Evolutionary conservation across 805 yeast species (phyloP).

Genomic region (Ogataea zsoltii): DNA sequence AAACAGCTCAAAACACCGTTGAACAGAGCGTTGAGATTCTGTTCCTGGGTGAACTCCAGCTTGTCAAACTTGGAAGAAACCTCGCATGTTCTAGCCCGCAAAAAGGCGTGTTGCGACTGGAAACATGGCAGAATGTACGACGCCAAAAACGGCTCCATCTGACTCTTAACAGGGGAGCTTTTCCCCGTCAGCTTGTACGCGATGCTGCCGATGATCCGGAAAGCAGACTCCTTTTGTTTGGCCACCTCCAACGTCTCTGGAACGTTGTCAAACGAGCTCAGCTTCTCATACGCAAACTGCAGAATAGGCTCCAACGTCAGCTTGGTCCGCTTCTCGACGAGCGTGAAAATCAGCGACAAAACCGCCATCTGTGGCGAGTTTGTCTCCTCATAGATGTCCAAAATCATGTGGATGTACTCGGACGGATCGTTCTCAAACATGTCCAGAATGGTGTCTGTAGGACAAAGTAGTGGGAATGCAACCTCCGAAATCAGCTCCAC

Average conservation of each 20-base stretch:
- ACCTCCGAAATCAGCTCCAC: constrained; percentile 67
- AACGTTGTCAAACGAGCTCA: constrained; percentile 40
- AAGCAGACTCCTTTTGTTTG: constrained; percentile 72
- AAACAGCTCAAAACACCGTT: constrained; percentile 49
- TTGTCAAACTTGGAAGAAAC: constrained; percentile 64
- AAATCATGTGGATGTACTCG: constrained; percentile 80
- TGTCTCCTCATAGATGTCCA: constrained; percentile 63
- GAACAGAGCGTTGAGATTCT: constrained; percentile 40
- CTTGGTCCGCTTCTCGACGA: constrained; percentile 68
- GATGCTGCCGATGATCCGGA: constrained; percentile 76
- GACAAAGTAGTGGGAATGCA: constrained; percentile 76
- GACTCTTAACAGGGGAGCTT: constrained; percentile 56
- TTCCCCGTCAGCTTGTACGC: constrained; percentile 56
- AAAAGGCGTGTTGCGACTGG: constrained; percentile 57
- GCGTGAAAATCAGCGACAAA: constrained; percentile 63
- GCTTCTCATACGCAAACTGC: constrained; percentile 55
- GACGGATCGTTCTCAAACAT: constrained; percentile 86
- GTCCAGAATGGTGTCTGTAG: constrained; percentile 70
- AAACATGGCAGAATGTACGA: constrained; percentile 73
- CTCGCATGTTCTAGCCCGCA: constrained; percentile 76
- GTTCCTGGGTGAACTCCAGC: constrained; percentile 47
- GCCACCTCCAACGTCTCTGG: constrained; percentile 51
- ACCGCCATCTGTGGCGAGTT: constrained; percentile 80
- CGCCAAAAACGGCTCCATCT: constrained; percentile 69
- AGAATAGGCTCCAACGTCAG: constrained; percentile 60